A percentile compares a stretch with the other conserved stretches of the same genome.
Evolutionary conservation across 2,329 filamentous ascomycete genomes (phyloP).

Genomic region (Aspergillus costaricaensis): DNA sequence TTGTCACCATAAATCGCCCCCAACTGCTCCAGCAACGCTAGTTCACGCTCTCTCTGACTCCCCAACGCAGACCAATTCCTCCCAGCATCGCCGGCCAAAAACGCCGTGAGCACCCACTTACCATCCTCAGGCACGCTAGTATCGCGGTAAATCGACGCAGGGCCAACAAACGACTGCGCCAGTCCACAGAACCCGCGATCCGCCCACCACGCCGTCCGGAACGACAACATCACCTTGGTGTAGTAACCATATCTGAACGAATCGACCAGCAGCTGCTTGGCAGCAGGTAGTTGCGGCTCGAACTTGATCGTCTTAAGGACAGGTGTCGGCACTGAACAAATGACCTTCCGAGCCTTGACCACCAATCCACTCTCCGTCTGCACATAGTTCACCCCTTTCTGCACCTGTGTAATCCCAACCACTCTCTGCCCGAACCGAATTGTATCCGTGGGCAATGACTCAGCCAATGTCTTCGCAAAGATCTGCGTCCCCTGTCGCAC

Average conservation of each 20-base stretch:
- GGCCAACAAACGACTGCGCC: constrained; percentile 49
- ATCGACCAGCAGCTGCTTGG: constrained; percentile 42
- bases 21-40: constrained; percentile 18
- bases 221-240: constrained; percentile 54
- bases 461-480: constrained; percentile 43
- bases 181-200: constrained; percentile 49
- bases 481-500: constrained; percentile 51
- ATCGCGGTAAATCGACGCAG: constrained; percentile 51
- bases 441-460: constrained; percentile 29
- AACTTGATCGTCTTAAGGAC: constrained; percentile 52
- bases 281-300: constrained; percentile 47
- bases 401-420: constrained; percentile 6
- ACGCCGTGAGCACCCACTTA: constrained; percentile 42
- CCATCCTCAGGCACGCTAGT: constrained; percentile 33
- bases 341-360: constrained; percentile 47
- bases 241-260: constrained; percentile 51
- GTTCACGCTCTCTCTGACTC: constrained; percentile 2
- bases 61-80: constrained; percentile 30
- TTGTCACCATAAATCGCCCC: constrained; percentile 12
- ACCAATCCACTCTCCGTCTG: constrained; percentile 12
- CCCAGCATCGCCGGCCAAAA: constrained; percentile 43
- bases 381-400: background rate
- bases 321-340: constrained; percentile 53
- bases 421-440: constrained; percentile 16
- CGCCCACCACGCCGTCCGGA: constrained; percentile 50